phyloP scores from a whole-genome alignment of 805 yeast genomes.

The Zygosaccharomyces lentus region DNA sequence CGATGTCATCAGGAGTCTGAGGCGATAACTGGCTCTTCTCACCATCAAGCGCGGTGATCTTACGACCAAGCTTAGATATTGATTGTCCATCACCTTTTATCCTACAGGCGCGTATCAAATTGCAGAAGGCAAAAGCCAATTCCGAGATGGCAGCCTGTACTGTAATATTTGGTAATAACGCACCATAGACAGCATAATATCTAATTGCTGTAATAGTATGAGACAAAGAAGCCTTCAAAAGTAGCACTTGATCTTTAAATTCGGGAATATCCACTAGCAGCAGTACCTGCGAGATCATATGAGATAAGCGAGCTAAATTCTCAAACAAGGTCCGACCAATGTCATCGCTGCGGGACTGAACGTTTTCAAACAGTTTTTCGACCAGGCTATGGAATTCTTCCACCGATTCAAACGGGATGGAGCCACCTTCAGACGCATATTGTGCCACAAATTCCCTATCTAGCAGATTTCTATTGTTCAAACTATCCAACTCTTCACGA shows the following conservation, averaged over 20 bases:
- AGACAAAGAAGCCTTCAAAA: constrained; percentile 63
- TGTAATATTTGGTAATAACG: constrained; percentile 63
- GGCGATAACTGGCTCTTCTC: constrained; percentile 1
- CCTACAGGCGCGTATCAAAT: constrained; percentile 40
- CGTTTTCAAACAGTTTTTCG: constrained; percentile 9
- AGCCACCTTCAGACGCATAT: constrained; percentile 17
- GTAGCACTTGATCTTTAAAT: constrained; percentile 40
- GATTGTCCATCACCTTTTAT: constrained; percentile 8
- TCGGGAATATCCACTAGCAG: constrained; percentile 22
- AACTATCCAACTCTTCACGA: neutral
- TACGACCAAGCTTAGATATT: neutral
- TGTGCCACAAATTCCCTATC: constrained; percentile 11
- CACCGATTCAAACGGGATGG: constrained; percentile 17
- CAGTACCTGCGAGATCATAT: constrained; percentile 20
- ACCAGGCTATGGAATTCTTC: constrained; percentile 10
- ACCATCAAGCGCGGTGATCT: neutral
- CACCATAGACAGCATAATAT: constrained; percentile 60
- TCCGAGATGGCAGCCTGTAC: constrained; percentile 76
- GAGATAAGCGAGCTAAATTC: constrained; percentile 24
- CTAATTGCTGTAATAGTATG: constrained; percentile 74
- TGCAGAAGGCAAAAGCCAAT: constrained; percentile 60
- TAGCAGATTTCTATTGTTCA: constrained; percentile 7
- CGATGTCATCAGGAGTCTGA: constrained; percentile 3
- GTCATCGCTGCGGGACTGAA: constrained; percentile 9
- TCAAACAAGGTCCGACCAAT: constrained; percentile 24